Evolutionary conservation across 2,329 filamentous ascomycete species (phyloP), one percentile per base, ranked within the genome.

Genomic region (Coniochaeta sp.): DNA sequence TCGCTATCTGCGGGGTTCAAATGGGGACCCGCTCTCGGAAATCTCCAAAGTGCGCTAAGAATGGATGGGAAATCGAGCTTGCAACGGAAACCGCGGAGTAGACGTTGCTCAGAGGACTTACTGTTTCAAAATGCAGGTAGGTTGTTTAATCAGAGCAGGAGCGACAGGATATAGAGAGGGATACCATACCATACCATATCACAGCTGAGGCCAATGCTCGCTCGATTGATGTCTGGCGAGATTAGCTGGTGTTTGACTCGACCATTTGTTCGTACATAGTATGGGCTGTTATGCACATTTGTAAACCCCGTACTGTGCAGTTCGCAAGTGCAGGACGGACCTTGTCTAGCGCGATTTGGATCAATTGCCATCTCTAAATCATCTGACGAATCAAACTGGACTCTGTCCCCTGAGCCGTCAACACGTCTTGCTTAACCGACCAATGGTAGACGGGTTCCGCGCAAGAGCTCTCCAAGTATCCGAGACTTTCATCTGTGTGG

Each of bases 261-360:
- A 17, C 16, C 22, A 17, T 5, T 40, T 12, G n/a, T 34, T 34
- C 32, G 16, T 17, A 12, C 36, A 7, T 26, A 8, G 14, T 52
- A 28, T 52, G 47, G 47, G 47, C 22, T 30, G 47, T 52, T n/a
- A 52, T 52, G 47, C 47, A 52, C 47, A 52, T 28, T 52, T n/a
- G 47, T 28, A 52, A 30, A 24, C 47, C 44, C 47, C 47, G 47
- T 52, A 52, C 47, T 28, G 47, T 52, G 47, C 47, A 52, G 30
- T 52, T 52, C 47, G 9, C 14, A 52, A 26, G 8, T 57, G 28
- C 44, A 38, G 32, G 36, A 28, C 34, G 30, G 44, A 16, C 58
- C 57, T 34, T 58, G 57, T 58, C 57, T 50, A 58, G 58, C 44
- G 58, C 28, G 40, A 36, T 58, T 42, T 52, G 57, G 40, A 34